Percentiles rank a stretch among this genome's conserved stretches.
phyloP scores from a whole-genome alignment of 225 moss, liverwort and hornwort species.

The Pseudoscleropodium purum region DNA sequence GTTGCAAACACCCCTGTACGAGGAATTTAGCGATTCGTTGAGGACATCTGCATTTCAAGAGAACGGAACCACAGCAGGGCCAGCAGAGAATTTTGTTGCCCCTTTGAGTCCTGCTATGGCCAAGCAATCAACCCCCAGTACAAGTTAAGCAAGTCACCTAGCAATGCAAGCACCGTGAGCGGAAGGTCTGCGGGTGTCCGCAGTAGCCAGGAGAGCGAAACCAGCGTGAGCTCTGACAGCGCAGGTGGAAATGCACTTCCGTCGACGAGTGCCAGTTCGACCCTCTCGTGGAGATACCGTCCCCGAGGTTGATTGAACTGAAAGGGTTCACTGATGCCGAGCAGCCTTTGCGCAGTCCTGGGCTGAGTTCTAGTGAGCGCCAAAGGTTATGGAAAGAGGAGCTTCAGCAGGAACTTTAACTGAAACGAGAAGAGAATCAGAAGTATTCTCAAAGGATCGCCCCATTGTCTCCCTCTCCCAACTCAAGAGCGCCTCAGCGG shows the following conservation, averaged over 20 bases:
- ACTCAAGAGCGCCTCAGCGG: conserved; percentile 35
- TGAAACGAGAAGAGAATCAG: conserved; percentile 67
- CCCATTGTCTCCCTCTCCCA: conserved; percentile 41
- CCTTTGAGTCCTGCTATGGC: conserved; percentile 50
- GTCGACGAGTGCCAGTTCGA: conserved; percentile 23
- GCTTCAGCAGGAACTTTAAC: conserved; percentile 77
- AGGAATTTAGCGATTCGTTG: conserved; percentile 62
- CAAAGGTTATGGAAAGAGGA: conserved; percentile 90
- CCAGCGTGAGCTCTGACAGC: conserved; percentile 67
- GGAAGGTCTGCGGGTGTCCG: conserved; percentile 41
- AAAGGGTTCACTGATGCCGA: conserved; percentile 39
- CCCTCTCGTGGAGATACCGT: conserved; percentile 63
- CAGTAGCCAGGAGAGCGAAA: conserved; percentile 77
- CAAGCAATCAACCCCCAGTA: conserved; percentile 27
- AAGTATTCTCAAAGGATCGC: conserved; percentile 31
- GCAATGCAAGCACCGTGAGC: conserved; percentile 51
- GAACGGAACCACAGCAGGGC: conserved; percentile 17
- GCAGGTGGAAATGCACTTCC: conserved; percentile 37
- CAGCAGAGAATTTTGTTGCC: conserved; percentile 49
- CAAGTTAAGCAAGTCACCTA: conserved; percentile 56
- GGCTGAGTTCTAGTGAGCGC: conserved; percentile 53
- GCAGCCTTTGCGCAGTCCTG: conserved; percentile 18
- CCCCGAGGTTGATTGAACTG: conserved; percentile 67
- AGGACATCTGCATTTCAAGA: conserved; percentile 21
- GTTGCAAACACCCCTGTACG: conserved; percentile 79